A percentile compares a stretch with the other conserved stretches of the same genome.
Evolutionary conservation across 805 yeast species (phyloP).

Genomic region (Osmozyma mogii): DNA sequence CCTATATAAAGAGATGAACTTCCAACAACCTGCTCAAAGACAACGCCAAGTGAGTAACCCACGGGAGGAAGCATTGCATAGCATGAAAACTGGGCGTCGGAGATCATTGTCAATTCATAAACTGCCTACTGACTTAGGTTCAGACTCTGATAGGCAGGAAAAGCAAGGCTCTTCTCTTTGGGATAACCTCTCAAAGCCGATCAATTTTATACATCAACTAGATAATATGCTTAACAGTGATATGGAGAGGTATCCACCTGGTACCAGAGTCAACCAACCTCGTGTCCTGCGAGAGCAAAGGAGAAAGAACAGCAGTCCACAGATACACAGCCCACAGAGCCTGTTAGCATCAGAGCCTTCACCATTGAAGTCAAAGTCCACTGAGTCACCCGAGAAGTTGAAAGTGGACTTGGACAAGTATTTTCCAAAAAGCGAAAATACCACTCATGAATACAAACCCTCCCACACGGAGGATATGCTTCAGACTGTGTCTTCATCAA

Average conservation of each 20-base stretch:
- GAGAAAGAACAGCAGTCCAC: too few species aligned
- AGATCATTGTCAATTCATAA: neutral
- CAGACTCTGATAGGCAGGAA: neutral
- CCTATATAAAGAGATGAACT: constrained; percentile 33
- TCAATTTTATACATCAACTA: constrained; percentile 56
- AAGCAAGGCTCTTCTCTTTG: constrained; percentile 8
- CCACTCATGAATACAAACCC: constrained; percentile 1
- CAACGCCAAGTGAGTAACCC: constrained; percentile 17
- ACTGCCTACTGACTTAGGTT: neutral
- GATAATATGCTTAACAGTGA: constrained; percentile 62
- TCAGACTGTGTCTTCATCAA: constrained; percentile 32
- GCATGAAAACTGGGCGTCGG: constrained; percentile 8
- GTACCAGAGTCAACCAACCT: too few species aligned
- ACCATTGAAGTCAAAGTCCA: constrained; percentile 19
- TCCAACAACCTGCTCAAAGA: constrained; percentile 5
- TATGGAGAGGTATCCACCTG: too few species aligned
- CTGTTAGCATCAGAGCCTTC: too few species aligned
- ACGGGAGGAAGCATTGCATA: constrained; percentile 21
- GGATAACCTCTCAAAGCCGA: constrained; percentile 41
- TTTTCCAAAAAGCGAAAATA: neutral
- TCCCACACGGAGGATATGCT: constrained; percentile 28
- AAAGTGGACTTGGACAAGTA: constrained; percentile 6
- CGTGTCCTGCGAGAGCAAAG: too few species aligned
- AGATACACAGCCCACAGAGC: too few species aligned
- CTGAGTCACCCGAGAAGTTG: constrained; percentile 4